Base-by-base conservation (phyloP, 345 rosid genomes). In the Eutrema heterophyllum region DNA sequence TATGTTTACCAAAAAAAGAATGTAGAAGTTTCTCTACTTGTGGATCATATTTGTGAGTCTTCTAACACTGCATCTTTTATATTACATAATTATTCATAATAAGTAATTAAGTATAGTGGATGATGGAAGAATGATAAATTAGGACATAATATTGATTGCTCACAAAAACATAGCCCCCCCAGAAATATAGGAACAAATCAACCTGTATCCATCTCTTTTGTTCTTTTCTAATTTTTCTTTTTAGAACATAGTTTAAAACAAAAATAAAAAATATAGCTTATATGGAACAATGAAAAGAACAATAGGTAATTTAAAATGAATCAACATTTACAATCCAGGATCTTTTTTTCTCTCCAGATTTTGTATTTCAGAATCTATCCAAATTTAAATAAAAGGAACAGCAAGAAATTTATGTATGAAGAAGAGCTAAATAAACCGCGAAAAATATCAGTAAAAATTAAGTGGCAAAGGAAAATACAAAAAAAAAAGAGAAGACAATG, bases 1-100 rank as follows among this genome's bases (percentile, higher is more conserved):
- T 56, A 21, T 21, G 24, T 21, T 21, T 21, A 21, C 24, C 24
- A 21, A 21, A 21, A 21, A 21, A 21, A 71, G 18, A 39, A 24
- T 16, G 58, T 70, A 48, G 58, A 58, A 70, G 58, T 50, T 57
- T 48, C 55, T 57, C 15, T 45, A 48, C 26, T 46, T 58, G 27
- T 58, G 48, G 70, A 63, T 71, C 21, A 29, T 40, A 72, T 27
- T 53, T 35, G 46, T 36, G 56, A 72, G 29, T 41, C 40, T 14
- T 38, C 3, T 10, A 5, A 41, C 26, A 16, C 21, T 14, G 4
- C 50, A 38, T 67, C 53, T 66, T 58, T 67, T 30, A 30, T 14
- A 6, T 1, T 14, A 44, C 21, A 45, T n/a, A 16, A 6, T 45
- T 45, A n/a, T 2, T 44, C 45, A 12, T 40, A 40, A 40, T 39